Evolutionary conservation across 2,329 filamentous ascomycete species (phyloP).

Genomic region (Purpureocillium takamizusanense): DNA sequence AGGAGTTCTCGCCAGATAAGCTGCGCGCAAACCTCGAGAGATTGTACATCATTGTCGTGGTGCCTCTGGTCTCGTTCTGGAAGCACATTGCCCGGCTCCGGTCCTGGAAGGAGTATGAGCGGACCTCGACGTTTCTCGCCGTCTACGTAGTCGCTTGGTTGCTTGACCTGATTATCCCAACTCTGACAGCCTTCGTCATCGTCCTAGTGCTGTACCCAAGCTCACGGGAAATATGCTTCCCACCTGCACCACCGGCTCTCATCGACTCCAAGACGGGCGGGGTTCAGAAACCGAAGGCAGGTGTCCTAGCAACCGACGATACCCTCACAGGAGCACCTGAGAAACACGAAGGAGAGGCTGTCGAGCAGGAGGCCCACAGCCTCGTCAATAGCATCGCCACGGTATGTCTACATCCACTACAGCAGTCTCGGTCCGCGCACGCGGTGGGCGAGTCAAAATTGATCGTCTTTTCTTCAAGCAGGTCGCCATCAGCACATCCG

Average conservation of each 20-base stretch:
- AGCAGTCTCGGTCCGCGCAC: no score
- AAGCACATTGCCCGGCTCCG: conserved; percentile 71
- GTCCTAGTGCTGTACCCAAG: conserved; percentile 57
- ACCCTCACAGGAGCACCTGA: conserved; percentile 76
- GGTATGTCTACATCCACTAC: conserved; percentile 16
- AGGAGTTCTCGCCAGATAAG: conserved; percentile 80
- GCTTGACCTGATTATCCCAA: conserved; percentile 60
- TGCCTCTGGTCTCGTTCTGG: conserved; percentile 54
- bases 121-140: conserved; percentile 54
- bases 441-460: no score
- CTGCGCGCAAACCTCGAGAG: conserved; percentile 69
- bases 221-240: conserved; percentile 57
- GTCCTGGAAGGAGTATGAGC: conserved; percentile 66
- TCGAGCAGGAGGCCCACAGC: conserved; percentile 75
- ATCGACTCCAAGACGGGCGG: conserved; percentile 63
- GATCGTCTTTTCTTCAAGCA: conserved; percentile 30
- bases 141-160: conserved; percentile 59
- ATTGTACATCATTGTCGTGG: conserved; percentile 70
- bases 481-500: conserved; percentile 65
- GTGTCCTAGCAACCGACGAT: conserved; percentile 66
- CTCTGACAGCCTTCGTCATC: conserved; percentile 49
- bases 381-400: conserved; percentile 60
- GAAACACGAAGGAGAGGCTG: conserved; percentile 73
- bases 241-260: conserved; percentile 66
- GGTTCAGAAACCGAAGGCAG: conserved; percentile 67